phyloP scores from a whole-genome alignment of 1,139 yeast genomes.

The Petasospora rhodanensis region DNA sequence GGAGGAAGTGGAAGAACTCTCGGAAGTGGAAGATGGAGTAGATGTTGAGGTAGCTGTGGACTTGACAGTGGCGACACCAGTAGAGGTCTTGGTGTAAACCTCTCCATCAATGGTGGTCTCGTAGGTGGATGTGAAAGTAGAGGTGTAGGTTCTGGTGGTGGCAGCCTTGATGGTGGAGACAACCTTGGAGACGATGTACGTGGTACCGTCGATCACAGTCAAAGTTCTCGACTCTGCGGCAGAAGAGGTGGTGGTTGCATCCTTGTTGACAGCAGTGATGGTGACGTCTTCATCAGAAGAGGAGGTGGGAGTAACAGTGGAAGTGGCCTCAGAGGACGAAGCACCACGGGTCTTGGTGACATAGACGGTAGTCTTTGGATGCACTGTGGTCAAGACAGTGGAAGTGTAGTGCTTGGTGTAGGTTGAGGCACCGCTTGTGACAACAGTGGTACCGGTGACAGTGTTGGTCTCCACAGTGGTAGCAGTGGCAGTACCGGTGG shows the following conservation, averaged over 20 bases:
- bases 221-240: conserved; percentile 12
- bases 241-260: conserved; percentile 6
- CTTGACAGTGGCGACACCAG: conserved; percentile 14
- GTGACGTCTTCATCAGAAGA: conserved; percentile 5
- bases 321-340: conserved; percentile 3
- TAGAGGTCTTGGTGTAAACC: no score
- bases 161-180: conserved; percentile 25
- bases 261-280: conserved; percentile 8
- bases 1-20: conserved; percentile 6
- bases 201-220: conserved; percentile 26
- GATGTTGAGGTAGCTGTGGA: conserved; percentile 12
- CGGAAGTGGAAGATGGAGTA: conserved; percentile 9
- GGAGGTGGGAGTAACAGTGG: conserved; percentile 2
- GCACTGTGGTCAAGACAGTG: conserved; percentile 19
- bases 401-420: conserved; percentile 21
- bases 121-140: conserved; percentile 17
- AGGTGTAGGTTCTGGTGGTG: conserved; percentile 20
- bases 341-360: conserved; percentile 20
- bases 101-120: conserved; percentile 19
- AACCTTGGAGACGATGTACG: conserved; percentile 22
- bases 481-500: conserved; percentile 12
- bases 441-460: conserved; percentile 14
- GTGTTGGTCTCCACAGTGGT: conserved; percentile 5
- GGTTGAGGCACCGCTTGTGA: conserved; percentile 3
- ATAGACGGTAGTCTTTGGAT: conserved; percentile 24